Percentiles rank a stretch among this genome's conserved stretches.
These are phyloP conservation scores for Termitomyces sp. DNA, from an alignment of 768 basidiomycete genomes.

Conservation along the genomic window DNA sequence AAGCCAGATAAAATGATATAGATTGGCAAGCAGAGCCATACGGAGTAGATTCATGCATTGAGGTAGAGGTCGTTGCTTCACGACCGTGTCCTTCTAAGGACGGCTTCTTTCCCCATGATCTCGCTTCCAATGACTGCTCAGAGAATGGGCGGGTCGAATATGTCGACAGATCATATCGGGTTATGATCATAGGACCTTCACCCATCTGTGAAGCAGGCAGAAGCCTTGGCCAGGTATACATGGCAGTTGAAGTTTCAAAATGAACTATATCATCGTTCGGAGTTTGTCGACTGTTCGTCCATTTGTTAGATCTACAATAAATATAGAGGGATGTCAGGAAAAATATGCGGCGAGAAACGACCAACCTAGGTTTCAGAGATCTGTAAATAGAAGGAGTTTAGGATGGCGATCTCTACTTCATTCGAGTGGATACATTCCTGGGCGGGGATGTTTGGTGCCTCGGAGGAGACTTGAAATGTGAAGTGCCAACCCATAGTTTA, in stretches of 20 bases:
- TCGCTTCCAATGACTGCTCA: not conserved
- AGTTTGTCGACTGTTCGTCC: not conserved
- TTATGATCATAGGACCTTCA: slow-evolving; percentile 32
- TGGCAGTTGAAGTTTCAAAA: slow-evolving; percentile 37
- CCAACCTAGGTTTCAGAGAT: not conserved
- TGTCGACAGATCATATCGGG: slow-evolving; percentile 7
- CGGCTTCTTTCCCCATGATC: not conserved
- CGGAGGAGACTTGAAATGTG: not conserved
- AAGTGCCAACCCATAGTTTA: not conserved
- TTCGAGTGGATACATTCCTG: not conserved
- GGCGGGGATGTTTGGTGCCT: not conserved
- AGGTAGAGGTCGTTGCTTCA: not conserved
- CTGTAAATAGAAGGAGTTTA: not conserved
- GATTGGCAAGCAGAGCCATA: not conserved
- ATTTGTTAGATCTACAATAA: not conserved
- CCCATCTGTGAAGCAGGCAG: slow-evolving; percentile 37
- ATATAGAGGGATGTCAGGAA: not conserved
- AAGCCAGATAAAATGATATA: not conserved
- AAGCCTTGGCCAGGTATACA: slow-evolving; percentile 43
- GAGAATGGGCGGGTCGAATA: not conserved
- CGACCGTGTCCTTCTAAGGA: not conserved
- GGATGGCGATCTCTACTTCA: not conserved
- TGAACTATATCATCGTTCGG: not conserved
- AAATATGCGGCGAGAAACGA: not conserved
- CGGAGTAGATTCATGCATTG: not conserved